Conservation (phyloP, 345 rosid genomes). For the Laguncularia racemosa region DNA sequence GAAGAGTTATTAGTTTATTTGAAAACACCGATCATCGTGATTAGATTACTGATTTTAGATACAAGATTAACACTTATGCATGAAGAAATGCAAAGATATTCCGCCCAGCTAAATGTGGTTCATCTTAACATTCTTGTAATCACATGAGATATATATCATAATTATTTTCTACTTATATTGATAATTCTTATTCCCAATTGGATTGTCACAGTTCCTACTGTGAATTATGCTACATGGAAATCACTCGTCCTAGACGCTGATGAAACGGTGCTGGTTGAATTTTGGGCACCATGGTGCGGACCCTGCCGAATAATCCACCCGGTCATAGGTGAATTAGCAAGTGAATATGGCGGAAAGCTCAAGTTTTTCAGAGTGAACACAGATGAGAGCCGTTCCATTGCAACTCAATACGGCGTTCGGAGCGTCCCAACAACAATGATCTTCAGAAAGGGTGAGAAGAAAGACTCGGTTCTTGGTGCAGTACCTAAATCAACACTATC, state of each 20-base stretch:
- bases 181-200: neutral
- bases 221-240: constrained; percentile 42
- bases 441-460: constrained; percentile 49
- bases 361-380: constrained; percentile 43
- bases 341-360: constrained; percentile 37
- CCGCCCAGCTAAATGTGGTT: no score
- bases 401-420: constrained; percentile 39
- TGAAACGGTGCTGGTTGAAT: constrained; percentile 55
- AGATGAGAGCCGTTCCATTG: constrained; percentile 41
- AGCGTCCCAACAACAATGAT: constrained; percentile 56
- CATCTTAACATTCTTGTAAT: no score
- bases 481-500: constrained; percentile 39
- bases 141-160: no score
- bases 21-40: no score
- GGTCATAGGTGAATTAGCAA: constrained; percentile 40
- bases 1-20: no score
- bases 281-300: constrained; percentile 68
- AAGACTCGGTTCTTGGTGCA: constrained; percentile 43
- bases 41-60: no score
- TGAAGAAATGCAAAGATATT: no score
- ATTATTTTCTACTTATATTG: no score
- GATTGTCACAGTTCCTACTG: constrained; percentile 36
- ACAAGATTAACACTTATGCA: no score
- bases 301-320: constrained; percentile 57
- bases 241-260: constrained; percentile 47